Base-by-base conservation (phyloP, 805 yeast species). In the Torulaspora gathmanii region DNA sequence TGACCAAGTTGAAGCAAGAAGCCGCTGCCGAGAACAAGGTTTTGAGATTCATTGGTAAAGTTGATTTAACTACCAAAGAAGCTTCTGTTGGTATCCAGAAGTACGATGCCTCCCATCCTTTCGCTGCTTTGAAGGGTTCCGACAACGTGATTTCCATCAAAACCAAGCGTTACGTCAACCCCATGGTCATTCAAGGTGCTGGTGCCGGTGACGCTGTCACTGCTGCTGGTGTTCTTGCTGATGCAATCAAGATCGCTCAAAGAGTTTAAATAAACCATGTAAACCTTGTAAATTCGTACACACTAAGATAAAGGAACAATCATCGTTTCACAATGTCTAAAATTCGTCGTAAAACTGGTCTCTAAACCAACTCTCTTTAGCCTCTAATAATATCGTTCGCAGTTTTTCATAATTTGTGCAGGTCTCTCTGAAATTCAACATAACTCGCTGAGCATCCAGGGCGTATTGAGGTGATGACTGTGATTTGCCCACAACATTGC, bases 121-220 rank as follows among this genome's bases (percentile, higher is more conserved):
- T 93, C 64, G 98, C 99, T 33, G 75, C 95, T 10, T 77, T 93
- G 65, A 85, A 86, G 72, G 99, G 99, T 41, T 86, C 96, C 50
- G 98, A 93, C 67, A 93, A 93, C 63, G 96, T 93, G 48, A 83
- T 93, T 50, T 82, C 97, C 17, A 85, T 93, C 71, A 83, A 82
- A 67, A 84, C 97, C 26, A 82, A 86, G 65, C 85, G 99, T 72
- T 93, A 93, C 70, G 78, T 83, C 33, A 88, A 87, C 69, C 99
- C 99, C 43, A 75, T 93, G 65, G 83, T 93, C 51, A 78, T 93
- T 58, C 99, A 93, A 75, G 99, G 99, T 70, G 99, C 99, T 26
- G 99, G 95, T 57, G 79, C 95, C 58, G 93, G 95, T 61, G 82
- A 82, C 37, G 85, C 71, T 13, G 86, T 82, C 37, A 80, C 86